These are phyloP conservation scores for Scedosporium minutisporum DNA, from an alignment of 2,329 filamentous ascomycete species.

Conservation along the genomic window DNA sequence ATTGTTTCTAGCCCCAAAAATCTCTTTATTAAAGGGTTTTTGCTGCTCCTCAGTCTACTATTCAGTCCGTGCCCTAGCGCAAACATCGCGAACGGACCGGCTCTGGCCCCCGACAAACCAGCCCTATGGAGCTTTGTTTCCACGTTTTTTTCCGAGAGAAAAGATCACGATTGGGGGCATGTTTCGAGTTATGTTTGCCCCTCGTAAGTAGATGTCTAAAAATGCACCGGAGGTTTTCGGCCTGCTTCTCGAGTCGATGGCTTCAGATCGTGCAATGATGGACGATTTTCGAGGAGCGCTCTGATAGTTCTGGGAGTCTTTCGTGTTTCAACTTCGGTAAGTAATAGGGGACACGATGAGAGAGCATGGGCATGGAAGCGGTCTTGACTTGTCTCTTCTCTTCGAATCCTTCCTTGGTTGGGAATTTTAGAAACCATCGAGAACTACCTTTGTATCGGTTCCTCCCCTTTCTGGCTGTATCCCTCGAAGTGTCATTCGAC, in stretches of 20 bases:
- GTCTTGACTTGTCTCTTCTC: not conserved
- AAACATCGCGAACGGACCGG: not conserved
- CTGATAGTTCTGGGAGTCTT: not conserved
- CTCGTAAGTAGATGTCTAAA: too few species aligned
- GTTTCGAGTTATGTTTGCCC: too few species aligned
- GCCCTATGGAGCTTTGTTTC: not conserved
- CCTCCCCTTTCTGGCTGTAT: too few species aligned
- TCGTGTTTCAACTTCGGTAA: not conserved
- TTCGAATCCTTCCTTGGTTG: not conserved
- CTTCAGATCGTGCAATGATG: not conserved
- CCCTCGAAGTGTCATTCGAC: too few species aligned
- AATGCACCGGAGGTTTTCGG: too few species aligned
- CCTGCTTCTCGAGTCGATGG: too few species aligned
- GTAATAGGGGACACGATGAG: not conserved
- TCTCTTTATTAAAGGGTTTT: not conserved
- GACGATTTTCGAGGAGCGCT: not conserved
- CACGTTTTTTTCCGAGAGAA: not conserved
- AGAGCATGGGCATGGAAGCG: not conserved
- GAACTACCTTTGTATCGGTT: too few species aligned
- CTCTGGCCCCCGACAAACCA: not conserved
- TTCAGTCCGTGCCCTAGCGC: not conserved
- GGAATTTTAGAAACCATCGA: too few species aligned
- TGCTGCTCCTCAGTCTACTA: not conserved
- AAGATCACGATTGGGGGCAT: too few species aligned
- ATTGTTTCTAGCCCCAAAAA: not conserved